phyloP scores from a whole-genome alignment of 164 flowering plant genomes.

The Vitis rotundifolia region DNA sequence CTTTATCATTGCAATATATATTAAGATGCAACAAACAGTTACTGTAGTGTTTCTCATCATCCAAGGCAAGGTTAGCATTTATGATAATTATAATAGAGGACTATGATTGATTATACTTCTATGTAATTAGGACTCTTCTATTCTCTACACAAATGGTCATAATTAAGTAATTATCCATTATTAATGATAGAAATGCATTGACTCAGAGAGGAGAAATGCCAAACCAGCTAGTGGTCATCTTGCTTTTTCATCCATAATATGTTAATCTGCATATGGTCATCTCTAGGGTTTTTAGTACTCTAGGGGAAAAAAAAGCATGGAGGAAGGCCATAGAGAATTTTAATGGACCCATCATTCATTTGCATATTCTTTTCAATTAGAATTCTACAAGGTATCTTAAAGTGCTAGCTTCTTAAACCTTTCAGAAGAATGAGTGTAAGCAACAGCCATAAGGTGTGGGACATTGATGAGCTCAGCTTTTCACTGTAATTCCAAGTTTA shows the following conservation, averaged over 20 bases:
- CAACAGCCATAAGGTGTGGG: not conserved
- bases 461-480: not conserved
- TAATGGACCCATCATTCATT: not conserved
- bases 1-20: not conserved
- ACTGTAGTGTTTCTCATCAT: not conserved
- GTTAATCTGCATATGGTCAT: not conserved
- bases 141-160: not conserved
- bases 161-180: not conserved
- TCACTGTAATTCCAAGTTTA: not conserved
- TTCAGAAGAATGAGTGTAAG: not conserved
- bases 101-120: not conserved
- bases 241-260: not conserved
- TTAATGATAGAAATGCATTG: not conserved
- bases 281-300: not conserved
- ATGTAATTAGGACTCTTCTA: not conserved
- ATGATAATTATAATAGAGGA: not conserved
- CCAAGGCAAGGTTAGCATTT: not conserved
- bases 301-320: not conserved
- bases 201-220: not conserved
- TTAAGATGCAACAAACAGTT: not conserved
- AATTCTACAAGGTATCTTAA: not conserved
- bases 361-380: not conserved
- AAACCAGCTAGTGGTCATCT: not conserved
- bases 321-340: not conserved
- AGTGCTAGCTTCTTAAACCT: not conserved